These are phyloP conservation scores for Ophiostoma ulmi DNA, from an alignment of 2,329 filamentous ascomycete species.

Conservation along the genomic window DNA sequence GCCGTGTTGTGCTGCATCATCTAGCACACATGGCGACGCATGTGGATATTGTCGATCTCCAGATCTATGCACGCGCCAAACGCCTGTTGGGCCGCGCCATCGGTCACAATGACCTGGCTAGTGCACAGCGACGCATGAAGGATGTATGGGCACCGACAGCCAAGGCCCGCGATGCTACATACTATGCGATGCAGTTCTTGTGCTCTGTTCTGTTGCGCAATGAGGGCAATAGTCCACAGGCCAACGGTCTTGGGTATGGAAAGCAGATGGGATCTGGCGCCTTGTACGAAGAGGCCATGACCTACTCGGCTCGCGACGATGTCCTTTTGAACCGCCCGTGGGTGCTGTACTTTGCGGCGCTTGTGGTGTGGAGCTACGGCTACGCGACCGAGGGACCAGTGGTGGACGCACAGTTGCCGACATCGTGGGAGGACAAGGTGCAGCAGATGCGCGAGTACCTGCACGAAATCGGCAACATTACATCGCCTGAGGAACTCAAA, in stretches of 20 bases:
- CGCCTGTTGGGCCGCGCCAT: constrained; percentile 81
- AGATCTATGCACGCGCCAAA: constrained; percentile 87
- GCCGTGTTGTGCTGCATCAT: constrained; percentile 82
- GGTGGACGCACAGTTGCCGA: constrained; percentile 49
- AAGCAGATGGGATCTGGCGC: constrained; percentile 31
- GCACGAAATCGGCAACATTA: constrained; percentile 62
- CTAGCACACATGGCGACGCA: constrained; percentile 98
- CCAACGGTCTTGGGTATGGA: constrained; percentile 26
- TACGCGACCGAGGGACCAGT: constrained; percentile 77
- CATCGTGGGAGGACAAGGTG: constrained; percentile 60
- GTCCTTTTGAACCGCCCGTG: constrained; percentile 86
- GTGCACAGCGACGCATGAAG: constrained; percentile 76
- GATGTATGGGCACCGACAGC: constrained; percentile 85
- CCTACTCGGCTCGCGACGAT: constrained; percentile 81
- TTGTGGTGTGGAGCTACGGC: constrained; percentile 94
- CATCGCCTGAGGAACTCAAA: constrained; percentile 71
- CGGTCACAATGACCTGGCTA: constrained; percentile 71
- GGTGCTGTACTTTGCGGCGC: constrained; percentile 87
- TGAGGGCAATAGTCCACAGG: constrained; percentile 37
- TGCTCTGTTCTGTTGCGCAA: constrained; percentile 72
- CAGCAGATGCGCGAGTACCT: constrained; percentile 78
- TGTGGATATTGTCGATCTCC: constrained; percentile 93
- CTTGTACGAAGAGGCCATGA: constrained; percentile 7
- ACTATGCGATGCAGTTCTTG: constrained; percentile 85
- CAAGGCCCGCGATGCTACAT: constrained; percentile 82